Conservation (phyloP, 371 early-diverging fungal genomes). For the Rozella allomycis region DNA sequence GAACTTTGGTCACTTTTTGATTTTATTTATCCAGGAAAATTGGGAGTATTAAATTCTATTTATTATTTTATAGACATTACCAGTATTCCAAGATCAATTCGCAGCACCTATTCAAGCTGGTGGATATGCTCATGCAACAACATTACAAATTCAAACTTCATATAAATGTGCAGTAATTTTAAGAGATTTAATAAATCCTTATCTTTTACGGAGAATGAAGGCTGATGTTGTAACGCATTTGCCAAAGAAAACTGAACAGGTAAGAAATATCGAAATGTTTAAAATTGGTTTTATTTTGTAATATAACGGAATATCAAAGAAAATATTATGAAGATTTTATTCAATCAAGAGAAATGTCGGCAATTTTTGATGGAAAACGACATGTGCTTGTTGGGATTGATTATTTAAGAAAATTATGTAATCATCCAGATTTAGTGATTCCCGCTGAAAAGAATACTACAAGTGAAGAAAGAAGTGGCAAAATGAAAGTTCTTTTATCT, state of each 20-base stretch:
- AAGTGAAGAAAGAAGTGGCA: slow-evolving; percentile 42
- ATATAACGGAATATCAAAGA: slow-evolving; percentile 55
- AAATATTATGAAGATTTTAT: slow-evolving; percentile 53
- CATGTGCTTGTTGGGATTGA: slow-evolving; percentile 81
- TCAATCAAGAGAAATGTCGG: slow-evolving; percentile 38
- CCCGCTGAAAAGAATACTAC: not conserved
- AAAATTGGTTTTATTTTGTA: slow-evolving; percentile 51
- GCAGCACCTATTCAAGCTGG: slow-evolving; percentile 74
- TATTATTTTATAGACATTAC: slow-evolving; percentile 34
- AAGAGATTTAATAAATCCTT: slow-evolving; percentile 78
- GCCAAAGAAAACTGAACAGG: slow-evolving; percentile 82
- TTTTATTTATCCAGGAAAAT: slow-evolving; percentile 76
- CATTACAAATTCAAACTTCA: slow-evolving; percentile 68
- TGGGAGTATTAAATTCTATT: slow-evolving; percentile 35
- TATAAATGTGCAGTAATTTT: slow-evolving; percentile 76
- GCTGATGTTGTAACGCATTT: slow-evolving; percentile 71
- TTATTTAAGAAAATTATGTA: slow-evolving; percentile 85
- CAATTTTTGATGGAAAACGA: slow-evolving; percentile 55
- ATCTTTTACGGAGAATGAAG: slow-evolving; percentile 80
- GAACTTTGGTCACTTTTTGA: slow-evolving; percentile 95
- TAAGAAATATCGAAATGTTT: slow-evolving; percentile 5
- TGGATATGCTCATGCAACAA: slow-evolving; percentile 72
- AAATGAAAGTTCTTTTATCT: slow-evolving; percentile 64
- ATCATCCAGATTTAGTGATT: slow-evolving; percentile 68
- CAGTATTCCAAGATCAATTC: slow-evolving; percentile 77